Evolutionary conservation across 148 eudicot species (phyloP).

Genomic region (Vaccinium darrowii): DNA sequence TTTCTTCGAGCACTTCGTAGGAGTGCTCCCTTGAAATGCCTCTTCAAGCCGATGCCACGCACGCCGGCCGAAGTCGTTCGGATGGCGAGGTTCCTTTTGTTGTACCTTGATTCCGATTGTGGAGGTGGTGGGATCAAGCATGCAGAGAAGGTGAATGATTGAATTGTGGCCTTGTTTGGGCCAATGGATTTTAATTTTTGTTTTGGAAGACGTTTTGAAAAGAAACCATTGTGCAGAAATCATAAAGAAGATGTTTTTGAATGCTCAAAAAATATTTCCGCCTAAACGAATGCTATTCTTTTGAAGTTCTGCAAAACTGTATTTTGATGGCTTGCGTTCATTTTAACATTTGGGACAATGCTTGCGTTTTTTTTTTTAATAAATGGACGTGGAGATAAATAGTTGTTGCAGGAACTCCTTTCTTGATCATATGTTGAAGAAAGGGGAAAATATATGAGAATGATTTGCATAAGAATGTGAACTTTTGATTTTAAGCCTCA

Average conservation of each 20-base stretch:
- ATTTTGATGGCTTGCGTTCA: no score
- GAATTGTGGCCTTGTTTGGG: neutral
- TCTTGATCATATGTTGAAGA: neutral
- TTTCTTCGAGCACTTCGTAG: constrained; percentile 15
- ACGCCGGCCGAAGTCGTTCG: constrained; percentile 24
- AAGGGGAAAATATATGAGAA: neutral
- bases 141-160: constrained; percentile 21
- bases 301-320: no score
- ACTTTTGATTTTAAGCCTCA: no score
- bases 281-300: no score
- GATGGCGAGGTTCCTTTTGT: constrained; percentile 10
- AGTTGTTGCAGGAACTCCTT: neutral
- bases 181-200: neutral
- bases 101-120: constrained; percentile 16
- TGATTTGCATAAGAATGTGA: neutral
- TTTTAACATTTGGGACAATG: no score
- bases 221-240: neutral
- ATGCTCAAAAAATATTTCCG: neutral
- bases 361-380: neutral
- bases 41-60: constrained; percentile 23
- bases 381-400: neutral
- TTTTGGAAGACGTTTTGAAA: neutral
- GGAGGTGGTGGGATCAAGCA: constrained; percentile 18
- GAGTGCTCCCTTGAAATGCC: constrained; percentile 15
- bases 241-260: neutral